These are phyloP conservation scores for Escovopsis sp. DNA, from an alignment of 2,329 filamentous ascomycete genomes.

Conservation along the genomic window DNA sequence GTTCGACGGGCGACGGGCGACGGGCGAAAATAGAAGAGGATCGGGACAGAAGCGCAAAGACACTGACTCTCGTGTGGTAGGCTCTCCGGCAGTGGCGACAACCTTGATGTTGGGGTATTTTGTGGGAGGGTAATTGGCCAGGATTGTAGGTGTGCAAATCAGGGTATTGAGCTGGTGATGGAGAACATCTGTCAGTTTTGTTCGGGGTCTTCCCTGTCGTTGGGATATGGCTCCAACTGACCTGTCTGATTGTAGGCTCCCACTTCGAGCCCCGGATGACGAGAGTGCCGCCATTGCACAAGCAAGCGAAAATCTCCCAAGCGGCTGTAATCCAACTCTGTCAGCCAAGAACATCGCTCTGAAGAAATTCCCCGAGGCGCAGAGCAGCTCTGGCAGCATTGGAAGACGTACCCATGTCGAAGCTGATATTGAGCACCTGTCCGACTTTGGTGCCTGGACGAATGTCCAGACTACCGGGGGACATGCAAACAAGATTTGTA, in stretches of 20 bases:
- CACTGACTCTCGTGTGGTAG: conserved; percentile 28
- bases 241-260: conserved; percentile 30
- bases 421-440: conserved; percentile 42
- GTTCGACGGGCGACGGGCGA: neutral
- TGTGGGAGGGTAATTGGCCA: conserved; percentile 32
- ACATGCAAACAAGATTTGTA: conserved; percentile 35
- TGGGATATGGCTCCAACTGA: conserved; percentile 11
- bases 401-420: conserved; percentile 41
- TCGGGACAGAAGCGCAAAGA: neutral
- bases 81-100: conserved; percentile 41
- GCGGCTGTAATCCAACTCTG: conserved; percentile 26
- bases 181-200: neutral
- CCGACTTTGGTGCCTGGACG: conserved; percentile 34
- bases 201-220: neutral
- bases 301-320: conserved; percentile 43
- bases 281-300: conserved; percentile 44
- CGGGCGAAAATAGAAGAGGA: neutral
- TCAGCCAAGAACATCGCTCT: conserved; percentile 3
- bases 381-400: neutral
- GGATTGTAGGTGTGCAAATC: conserved; percentile 40
- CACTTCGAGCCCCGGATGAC: conserved; percentile 36
- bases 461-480: conserved; percentile 37
- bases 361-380: neutral
- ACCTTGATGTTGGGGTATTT: conserved; percentile 36
- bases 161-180: conserved; percentile 31